phyloP scores from a whole-genome alignment of 192 early-diverging fungal genomes.

The Glomus cerebriforme region DNA sequence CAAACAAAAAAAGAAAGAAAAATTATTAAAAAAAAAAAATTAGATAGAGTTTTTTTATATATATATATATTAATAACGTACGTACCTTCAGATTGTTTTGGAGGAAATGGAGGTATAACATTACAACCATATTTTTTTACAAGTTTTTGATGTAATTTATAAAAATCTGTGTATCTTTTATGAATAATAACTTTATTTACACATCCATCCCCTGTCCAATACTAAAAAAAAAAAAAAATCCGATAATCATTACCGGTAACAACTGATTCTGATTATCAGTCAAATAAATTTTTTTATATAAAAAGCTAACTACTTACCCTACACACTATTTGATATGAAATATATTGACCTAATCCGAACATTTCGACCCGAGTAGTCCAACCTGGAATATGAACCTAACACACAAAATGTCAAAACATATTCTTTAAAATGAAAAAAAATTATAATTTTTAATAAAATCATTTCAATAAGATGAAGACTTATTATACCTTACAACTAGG shows the following conservation, averaged over 20 bases:
- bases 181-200: neutral
- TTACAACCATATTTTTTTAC: neutral
- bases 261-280: neutral
- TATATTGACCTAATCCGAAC: neutral
- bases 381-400: neutral
- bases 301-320: neutral
- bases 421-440: too few species aligned
- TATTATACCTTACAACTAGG: neutral
- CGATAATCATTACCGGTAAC: neutral
- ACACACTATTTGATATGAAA: conserved; percentile 17
- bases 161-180: conserved; percentile 7
- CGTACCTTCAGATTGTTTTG: neutral
- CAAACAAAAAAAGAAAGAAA: neutral
- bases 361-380: neutral
- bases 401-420: too few species aligned
- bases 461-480: too few species aligned
- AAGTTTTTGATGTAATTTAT: neutral
- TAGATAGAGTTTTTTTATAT: neutral
- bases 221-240: neutral
- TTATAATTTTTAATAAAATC: too few species aligned
- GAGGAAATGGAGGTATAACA: neutral
- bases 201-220: neutral
- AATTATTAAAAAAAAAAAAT: neutral
- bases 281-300: neutral
- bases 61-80: too few species aligned